phyloP scores from a whole-genome alignment of 495 filamentous ascomycete species.

The Penicillium arizonense region DNA sequence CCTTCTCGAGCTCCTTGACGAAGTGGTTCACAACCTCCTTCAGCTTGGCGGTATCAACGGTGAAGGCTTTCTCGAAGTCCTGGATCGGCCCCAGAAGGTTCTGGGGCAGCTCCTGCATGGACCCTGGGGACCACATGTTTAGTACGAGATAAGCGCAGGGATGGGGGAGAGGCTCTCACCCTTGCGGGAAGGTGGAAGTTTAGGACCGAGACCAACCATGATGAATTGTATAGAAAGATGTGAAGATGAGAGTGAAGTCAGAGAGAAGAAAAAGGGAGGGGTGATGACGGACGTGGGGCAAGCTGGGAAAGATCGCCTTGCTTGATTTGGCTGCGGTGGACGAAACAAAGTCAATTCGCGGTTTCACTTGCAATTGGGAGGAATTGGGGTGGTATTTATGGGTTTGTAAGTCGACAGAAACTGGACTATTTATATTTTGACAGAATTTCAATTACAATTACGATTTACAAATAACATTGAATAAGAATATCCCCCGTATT shows the following conservation, averaged over 20 bases:
- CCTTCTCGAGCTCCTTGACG: constrained; percentile 82
- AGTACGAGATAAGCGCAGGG: constrained; percentile 18
- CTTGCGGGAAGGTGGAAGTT: constrained; percentile 71
- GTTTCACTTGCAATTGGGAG: neutral
- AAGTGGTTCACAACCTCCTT: constrained; percentile 91
- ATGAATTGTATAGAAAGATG: constrained; percentile 29
- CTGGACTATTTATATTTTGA: neutral
- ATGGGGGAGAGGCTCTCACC: constrained; percentile 48
- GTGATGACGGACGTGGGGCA: constrained; percentile 32
- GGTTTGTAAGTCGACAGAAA: neutral
- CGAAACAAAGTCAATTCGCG: constrained; percentile 2
- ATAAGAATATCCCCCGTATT: no score
- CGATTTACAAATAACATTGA: no score
- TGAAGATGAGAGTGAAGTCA: neutral
- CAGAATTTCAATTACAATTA: no score
- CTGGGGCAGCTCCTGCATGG: constrained; percentile 79
- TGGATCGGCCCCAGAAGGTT: constrained; percentile 82
- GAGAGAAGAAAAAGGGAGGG: constrained; percentile 3
- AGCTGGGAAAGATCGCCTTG: constrained; percentile 13
- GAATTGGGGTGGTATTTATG: no score
- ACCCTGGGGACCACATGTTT: constrained; percentile 54
- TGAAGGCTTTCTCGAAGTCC: constrained; percentile 81
- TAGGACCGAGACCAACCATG: constrained; percentile 76
- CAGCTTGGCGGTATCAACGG: constrained; percentile 71
- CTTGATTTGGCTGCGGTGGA: constrained; percentile 29